phyloP scores from a whole-genome alignment of 1,284 basidiomycete species.

The Clitocybe nebularis region DNA sequence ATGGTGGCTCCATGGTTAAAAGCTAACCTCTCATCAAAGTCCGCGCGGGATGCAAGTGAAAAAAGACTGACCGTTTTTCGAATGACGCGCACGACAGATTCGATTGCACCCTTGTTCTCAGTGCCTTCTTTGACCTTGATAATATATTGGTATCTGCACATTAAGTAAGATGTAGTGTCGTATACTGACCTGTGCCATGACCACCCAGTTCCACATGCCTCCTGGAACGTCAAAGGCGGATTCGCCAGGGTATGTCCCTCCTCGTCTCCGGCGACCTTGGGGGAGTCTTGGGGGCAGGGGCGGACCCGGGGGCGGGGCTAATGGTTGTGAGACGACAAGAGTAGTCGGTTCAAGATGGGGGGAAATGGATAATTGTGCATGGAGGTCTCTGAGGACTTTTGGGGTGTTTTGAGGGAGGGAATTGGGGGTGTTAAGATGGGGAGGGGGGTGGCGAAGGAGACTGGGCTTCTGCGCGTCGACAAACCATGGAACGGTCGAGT shows the following conservation, averaged over 20 bases:
- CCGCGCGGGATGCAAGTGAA: constrained; percentile 9
- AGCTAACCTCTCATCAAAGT: no score
- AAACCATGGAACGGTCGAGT: constrained; percentile 30
- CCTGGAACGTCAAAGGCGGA: constrained; percentile 47
- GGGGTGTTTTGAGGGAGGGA: constrained; percentile 50
- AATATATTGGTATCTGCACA: no score
- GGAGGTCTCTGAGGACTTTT: constrained; percentile 41
- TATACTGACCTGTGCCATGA: constrained; percentile 58
- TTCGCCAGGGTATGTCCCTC: constrained; percentile 62
- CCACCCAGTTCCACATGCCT: constrained; percentile 70
- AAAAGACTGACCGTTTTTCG: constrained; percentile 54
- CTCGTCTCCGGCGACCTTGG: constrained; percentile 61
- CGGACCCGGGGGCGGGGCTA: constrained; percentile 46
- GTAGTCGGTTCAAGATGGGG: constrained; percentile 60
- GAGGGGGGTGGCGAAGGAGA: constrained; percentile 19
- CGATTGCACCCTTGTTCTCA: constrained; percentile 71
- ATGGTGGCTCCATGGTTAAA: constrained; percentile 46
- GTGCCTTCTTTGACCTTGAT: constrained; percentile 78
- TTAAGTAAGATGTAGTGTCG: not conserved
- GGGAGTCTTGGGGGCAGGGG: constrained; percentile 47
- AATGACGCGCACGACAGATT: constrained; percentile 63
- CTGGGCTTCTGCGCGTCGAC: constrained; percentile 37
- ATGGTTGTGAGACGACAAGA: constrained; percentile 48
- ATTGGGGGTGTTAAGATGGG: constrained; percentile 28
- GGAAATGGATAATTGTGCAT: constrained; percentile 47